These are phyloP conservation scores for Ceratobasidium papillatum DNA, from an alignment of 1,284 basidiomycete species.

Conservation along the genomic window DNA sequence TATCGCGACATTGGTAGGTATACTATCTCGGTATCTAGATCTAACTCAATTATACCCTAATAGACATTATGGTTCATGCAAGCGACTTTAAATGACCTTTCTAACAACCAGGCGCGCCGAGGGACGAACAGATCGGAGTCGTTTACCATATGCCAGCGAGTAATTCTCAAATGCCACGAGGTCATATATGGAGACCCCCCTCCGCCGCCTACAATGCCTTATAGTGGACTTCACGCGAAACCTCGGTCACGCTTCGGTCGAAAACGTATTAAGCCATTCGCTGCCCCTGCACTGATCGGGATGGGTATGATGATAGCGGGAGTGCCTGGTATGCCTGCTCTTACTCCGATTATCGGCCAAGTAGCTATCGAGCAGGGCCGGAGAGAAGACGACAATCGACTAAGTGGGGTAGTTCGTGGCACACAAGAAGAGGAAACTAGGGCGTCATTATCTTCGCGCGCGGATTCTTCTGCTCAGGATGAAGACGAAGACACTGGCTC, in stretches of 20 bases:
- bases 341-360: slow-evolving; percentile 78
- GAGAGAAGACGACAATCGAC: slow-evolving; percentile 60
- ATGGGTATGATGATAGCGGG: slow-evolving; percentile 85
- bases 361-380: slow-evolving; percentile 92
- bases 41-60: slow-evolving; percentile 44
- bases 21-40: background rate
- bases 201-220: slow-evolving; percentile 69
- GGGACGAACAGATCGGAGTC: slow-evolving; percentile 69
- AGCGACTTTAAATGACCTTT: slow-evolving; percentile 89
- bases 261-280: slow-evolving; percentile 75
- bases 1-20: slow-evolving; percentile 88
- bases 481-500: slow-evolving; percentile 54
- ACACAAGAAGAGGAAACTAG: slow-evolving; percentile 18
- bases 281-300: slow-evolving; percentile 82
- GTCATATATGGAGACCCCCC: slow-evolving; percentile 95
- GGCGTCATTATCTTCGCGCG: slow-evolving; percentile 27
- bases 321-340: slow-evolving; percentile 75
- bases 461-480: slow-evolving; percentile 48
- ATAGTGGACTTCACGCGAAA: slow-evolving; percentile 61
- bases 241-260: slow-evolving; percentile 60
- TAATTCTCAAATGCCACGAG: slow-evolving; percentile 93
- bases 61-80: slow-evolving; percentile 99
- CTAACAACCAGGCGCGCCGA: slow-evolving; percentile 53
- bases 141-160: slow-evolving; percentile 92
- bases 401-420: slow-evolving; percentile 35